Percentiles rank a stretch among this genome's conserved stretches.
phyloP scores from a whole-genome alignment of 2,329 filamentous ascomycete species.

The Fusarium nodosum region DNA sequence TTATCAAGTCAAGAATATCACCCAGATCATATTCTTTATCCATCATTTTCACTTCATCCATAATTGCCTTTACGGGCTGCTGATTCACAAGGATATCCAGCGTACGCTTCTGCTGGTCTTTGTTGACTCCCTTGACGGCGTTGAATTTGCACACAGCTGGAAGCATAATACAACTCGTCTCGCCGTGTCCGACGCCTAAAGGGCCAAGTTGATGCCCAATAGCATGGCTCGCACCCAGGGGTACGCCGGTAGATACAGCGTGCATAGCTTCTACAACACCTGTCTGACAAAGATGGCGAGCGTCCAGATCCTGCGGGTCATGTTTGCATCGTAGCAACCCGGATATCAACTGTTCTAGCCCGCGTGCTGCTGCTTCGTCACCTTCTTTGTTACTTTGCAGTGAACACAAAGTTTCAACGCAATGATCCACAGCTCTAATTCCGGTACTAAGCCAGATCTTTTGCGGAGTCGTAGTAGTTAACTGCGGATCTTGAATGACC shows the following conservation, averaged over 20 bases:
- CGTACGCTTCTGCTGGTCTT: neutral
- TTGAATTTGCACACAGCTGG: slow-evolving; percentile 28
- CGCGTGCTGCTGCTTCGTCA: slow-evolving; percentile 1
- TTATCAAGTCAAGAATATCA: slow-evolving; percentile 9
- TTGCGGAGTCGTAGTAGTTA: slow-evolving; percentile 12
- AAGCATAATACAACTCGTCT: slow-evolving; percentile 22
- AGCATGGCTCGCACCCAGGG: slow-evolving; percentile 23
- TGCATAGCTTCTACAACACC: slow-evolving; percentile 16
- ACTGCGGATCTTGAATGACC: slow-evolving; percentile 13
- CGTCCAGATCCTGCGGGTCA: neutral
- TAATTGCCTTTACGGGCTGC: neutral
- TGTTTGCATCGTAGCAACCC: slow-evolving; percentile 15
- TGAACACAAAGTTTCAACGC: slow-evolving; percentile 20
- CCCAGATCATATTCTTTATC: neutral
- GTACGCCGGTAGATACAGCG: slow-evolving; percentile 18
- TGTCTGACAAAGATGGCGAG: slow-evolving; percentile 18
- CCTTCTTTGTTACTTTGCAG: slow-evolving; percentile 9
- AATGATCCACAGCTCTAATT: slow-evolving; percentile 9
- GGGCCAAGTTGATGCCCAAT: slow-evolving; percentile 28
- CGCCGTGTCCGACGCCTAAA: slow-evolving; percentile 18
- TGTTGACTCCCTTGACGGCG: neutral
- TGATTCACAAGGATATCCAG: neutral
- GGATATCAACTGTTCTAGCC: slow-evolving; percentile 3
- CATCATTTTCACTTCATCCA: neutral
- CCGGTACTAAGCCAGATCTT: slow-evolving; percentile 15